Evolutionary conservation across 1,139 yeast species (phyloP).

Genomic region (Sugiyamaella sp.): DNA sequence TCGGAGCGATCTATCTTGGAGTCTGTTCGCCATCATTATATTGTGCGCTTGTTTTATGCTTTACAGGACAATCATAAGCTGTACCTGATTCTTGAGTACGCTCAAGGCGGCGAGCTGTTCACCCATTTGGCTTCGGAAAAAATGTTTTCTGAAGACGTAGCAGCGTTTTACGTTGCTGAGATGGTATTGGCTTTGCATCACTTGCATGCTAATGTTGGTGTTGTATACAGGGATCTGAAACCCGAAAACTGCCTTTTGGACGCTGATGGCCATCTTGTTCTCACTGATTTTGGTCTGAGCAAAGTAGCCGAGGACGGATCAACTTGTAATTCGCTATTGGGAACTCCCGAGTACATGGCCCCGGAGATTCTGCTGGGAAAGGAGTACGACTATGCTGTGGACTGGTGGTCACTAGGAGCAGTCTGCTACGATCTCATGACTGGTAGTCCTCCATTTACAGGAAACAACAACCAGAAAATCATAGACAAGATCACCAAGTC

Average conservation of each 20-base stretch:
- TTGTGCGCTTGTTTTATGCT: constrained; percentile 86
- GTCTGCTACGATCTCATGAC: constrained; percentile 84
- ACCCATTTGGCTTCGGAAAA: constrained; percentile 84
- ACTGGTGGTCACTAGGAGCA: constrained; percentile 98
- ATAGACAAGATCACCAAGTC: constrained; percentile 79
- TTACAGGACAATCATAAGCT: constrained; percentile 83
- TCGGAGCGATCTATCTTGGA: constrained; percentile 74
- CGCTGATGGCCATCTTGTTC: constrained; percentile 73
- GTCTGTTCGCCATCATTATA: constrained; percentile 77
- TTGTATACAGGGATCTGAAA: constrained; percentile 87
- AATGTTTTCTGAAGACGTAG: constrained; percentile 76
- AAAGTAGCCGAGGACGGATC: constrained; percentile 63
- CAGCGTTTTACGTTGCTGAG: constrained; percentile 85
- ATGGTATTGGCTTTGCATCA: constrained; percentile 81
- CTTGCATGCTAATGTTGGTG: constrained; percentile 77
- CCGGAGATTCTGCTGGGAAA: constrained; percentile 89
- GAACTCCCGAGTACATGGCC: constrained; percentile 96
- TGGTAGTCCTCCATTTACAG: constrained; percentile 94
- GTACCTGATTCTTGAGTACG: constrained; percentile 78
- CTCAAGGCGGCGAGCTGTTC: constrained; percentile 93
- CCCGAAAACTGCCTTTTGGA: constrained; percentile 93
- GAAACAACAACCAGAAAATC: constrained; percentile 79
- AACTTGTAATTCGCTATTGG: constrained; percentile 74
- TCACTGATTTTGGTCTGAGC: constrained; percentile 91
- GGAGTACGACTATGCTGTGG: constrained; percentile 84